phyloP scores from a whole-genome alignment of 73 alveolate genomes.

The Symbiodinium natans region DNA sequence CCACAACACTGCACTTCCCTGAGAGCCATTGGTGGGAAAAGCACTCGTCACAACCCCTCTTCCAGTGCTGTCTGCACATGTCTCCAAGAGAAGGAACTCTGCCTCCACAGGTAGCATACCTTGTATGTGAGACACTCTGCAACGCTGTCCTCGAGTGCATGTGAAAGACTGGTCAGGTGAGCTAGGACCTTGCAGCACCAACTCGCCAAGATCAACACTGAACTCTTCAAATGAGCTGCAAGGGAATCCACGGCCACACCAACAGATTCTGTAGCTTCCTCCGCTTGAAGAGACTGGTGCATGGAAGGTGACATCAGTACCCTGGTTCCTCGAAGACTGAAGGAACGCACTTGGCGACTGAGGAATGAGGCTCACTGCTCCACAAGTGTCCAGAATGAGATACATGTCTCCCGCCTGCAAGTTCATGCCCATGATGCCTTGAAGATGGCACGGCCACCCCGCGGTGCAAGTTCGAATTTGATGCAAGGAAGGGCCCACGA shows the following conservation, averaged over 20 bases:
- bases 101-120: slow-evolving; percentile 7
- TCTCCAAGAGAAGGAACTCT: slow-evolving; percentile 35
- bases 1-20: neutral
- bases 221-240: neutral
- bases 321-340: neutral
- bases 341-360: neutral
- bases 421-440: neutral
- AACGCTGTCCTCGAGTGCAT: slow-evolving; percentile 25
- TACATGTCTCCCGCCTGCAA: neutral
- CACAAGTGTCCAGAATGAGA: neutral
- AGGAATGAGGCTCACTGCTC: neutral
- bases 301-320: neutral
- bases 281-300: slow-evolving; percentile 7
- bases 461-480: neutral
- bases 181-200: slow-evolving; percentile 16
- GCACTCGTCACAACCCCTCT: neutral
- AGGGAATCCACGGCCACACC: slow-evolving; percentile 30
- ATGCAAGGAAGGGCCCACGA: neutral
- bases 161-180: slow-evolving; percentile 35
- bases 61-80: neutral
- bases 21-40: neutral
- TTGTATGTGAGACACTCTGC: slow-evolving; percentile 38
- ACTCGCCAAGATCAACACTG: slow-evolving; percentile 24
- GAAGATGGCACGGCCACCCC: neutral
- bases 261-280: slow-evolving; percentile 16